phyloP scores from a whole-genome alignment of 768 basidiomycete species.

The Boletus patriciae region DNA sequence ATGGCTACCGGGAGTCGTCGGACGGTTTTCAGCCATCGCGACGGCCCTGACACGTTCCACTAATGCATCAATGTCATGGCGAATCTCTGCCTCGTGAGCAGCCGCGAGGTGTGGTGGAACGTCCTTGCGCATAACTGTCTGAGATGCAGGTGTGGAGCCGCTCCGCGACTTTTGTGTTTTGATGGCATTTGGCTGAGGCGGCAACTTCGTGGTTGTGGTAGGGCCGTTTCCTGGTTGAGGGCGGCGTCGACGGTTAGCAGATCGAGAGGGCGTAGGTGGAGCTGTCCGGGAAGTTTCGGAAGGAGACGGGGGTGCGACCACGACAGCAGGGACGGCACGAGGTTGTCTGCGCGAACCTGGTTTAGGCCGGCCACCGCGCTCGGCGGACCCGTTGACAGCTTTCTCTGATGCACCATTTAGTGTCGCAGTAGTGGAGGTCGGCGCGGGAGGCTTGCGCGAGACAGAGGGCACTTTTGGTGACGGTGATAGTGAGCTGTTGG shows the following conservation, averaged over 20 bases:
- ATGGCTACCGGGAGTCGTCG: constrained; percentile 72
- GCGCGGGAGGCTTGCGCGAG: constrained; percentile 17
- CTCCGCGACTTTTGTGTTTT: constrained; percentile 38
- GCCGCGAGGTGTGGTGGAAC: constrained; percentile 55
- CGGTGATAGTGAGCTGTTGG: constrained; percentile 20
- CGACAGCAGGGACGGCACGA: constrained; percentile 23
- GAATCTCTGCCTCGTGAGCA: constrained; percentile 46
- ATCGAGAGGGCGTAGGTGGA: constrained; percentile 40
- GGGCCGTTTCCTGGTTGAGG: constrained; percentile 39
- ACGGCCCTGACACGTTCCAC: constrained; percentile 75
- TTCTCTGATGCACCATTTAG: constrained; percentile 26
- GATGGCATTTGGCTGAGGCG: constrained; percentile 18
- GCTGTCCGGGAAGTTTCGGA: constrained; percentile 20
- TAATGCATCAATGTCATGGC: constrained; percentile 68
- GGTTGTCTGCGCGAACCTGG: constrained; percentile 21
- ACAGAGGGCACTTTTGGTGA: constrained; percentile 12
- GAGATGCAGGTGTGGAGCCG: constrained; percentile 21
- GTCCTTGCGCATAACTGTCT: constrained; percentile 47
- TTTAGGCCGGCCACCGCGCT: constrained; percentile 26
- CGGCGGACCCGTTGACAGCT: constrained; percentile 19
- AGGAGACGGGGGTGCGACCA: constrained; percentile 24
- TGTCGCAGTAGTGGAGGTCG: constrained; percentile 15
- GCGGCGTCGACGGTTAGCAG: constrained; percentile 50
- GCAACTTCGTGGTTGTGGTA: constrained; percentile 16
- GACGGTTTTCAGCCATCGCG: constrained; percentile 67